Base-by-base conservation (phyloP, 2,329 filamentous ascomycete species). In the Ophiosphaerella narmari region DNA sequence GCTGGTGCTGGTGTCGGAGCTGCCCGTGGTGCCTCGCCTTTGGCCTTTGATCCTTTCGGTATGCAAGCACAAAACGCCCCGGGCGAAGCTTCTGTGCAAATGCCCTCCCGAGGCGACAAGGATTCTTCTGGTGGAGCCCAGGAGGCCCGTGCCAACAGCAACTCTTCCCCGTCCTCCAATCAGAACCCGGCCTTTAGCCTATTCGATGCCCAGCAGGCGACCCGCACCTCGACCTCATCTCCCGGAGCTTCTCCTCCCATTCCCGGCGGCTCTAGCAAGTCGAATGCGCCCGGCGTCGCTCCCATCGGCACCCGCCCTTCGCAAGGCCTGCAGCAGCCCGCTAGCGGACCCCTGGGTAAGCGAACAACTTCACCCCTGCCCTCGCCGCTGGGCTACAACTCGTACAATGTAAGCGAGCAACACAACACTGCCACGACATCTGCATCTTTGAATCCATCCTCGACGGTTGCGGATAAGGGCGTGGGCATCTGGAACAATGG, bases 301-400 rank as follows among this genome's bases (percentile, higher is more conserved):
- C 93, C 94, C 14, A 97, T 97, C 63, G 94, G 94, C 57, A 97
- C 93, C 50, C 88, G 94, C 38, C 93, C 93, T 3, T 82, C 84
- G 14, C 82, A 81, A 34, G 81, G 80, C 31, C 76, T 83, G n/a
- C 76, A 77, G 35, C 81, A 83, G 53, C 77, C 78, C 21, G 70
- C 79, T 29, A 87, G 86, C 65, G 80, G 83, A 31, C 79, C 81
- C 8, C 72, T 90, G 60, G 88, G 82, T 74, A 94, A 94, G 75
- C 89, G 90, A 52, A 90, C 92, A 0, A 96, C 90, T 7, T 96
- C 92, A 2, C 92, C 93, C 46, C 82, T 96, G 26, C 87, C 91
- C n/a, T 95, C 91, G n/a, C 91, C 92, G 11, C 80, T 94, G 44
- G 87, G 87, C 72, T 72, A 73, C 61, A 68, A 60, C 42, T 86